These are phyloP conservation scores for Phoma sp. DNA, from an alignment of 2,329 filamentous ascomycete genomes.

Conservation along the genomic window DNA sequence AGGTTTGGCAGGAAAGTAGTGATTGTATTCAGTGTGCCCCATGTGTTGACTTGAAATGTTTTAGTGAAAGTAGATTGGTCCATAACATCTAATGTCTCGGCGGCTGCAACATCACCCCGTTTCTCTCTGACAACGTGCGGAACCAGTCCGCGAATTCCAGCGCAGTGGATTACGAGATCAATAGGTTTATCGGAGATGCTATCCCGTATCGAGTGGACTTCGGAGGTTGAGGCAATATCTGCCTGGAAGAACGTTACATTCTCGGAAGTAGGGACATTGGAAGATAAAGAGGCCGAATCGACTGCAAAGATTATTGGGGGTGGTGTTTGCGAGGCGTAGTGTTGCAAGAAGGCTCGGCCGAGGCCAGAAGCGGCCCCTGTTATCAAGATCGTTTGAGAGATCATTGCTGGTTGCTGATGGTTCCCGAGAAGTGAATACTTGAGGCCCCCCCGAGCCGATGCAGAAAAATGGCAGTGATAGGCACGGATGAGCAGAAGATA, in stretches of 20 bases:
- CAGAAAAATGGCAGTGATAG: background rate
- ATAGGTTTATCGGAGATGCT: slow-evolving; percentile 34
- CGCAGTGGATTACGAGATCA: slow-evolving; percentile 52
- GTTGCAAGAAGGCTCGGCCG: slow-evolving; percentile 65
- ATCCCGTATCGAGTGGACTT: slow-evolving; percentile 19
- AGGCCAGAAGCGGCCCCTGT: slow-evolving; percentile 97
- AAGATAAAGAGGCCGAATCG: slow-evolving; percentile 21
- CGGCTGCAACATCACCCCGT: slow-evolving; percentile 44
- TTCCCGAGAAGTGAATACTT: too few species aligned
- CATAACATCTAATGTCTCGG: slow-evolving; percentile 52
- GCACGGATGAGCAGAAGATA: background rate
- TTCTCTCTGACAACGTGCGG: slow-evolving; percentile 28
- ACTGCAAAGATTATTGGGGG: slow-evolving; percentile 27
- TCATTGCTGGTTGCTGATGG: background rate
- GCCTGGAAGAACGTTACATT: slow-evolving; percentile 16
- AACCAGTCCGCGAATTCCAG: slow-evolving; percentile 54
- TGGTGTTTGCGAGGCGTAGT: slow-evolving; percentile 27
- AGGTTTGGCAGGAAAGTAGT: slow-evolving; percentile 48
- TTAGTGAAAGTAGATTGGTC: slow-evolving; percentile 45
- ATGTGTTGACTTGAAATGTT: slow-evolving; percentile 52
- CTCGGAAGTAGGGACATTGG: background rate
- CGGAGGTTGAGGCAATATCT: slow-evolving; percentile 15
- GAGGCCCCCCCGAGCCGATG: background rate
- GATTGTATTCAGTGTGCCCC: slow-evolving; percentile 51
- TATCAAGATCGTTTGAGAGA: slow-evolving; percentile 71